phyloP scores from a whole-genome alignment of 176 grass and related monocot genomes.

The Pharus latifolius region DNA sequence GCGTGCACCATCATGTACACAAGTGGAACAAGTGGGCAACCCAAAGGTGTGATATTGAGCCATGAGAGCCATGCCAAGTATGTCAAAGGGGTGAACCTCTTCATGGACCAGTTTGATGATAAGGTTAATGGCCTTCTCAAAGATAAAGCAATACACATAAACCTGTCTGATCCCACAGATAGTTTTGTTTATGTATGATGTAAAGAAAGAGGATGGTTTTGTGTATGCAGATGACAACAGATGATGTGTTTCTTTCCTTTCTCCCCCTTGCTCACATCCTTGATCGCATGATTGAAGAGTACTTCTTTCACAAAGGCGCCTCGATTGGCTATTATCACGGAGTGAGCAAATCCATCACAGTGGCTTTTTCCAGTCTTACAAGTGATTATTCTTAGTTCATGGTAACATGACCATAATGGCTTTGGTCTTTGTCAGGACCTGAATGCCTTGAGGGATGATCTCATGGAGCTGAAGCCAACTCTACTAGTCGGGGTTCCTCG shows the following conservation, averaged over 20 bases:
- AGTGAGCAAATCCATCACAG: conserved; percentile 41
- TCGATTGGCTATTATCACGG: conserved; percentile 97
- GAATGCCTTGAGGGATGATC: conserved; percentile 81
- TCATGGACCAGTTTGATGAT: conserved; percentile 85
- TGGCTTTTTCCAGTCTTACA: background rate
- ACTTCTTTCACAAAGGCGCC: conserved; percentile 90
- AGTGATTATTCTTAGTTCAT: background rate
- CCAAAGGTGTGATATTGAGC: conserved; percentile 87
- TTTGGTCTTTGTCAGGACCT: conserved; percentile 44
- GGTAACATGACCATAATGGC: background rate
- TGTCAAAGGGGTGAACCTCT: conserved; percentile 68
- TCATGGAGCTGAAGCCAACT: conserved; percentile 89
- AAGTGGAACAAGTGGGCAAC: conserved; percentile 88
- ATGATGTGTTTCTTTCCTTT: conserved; percentile 97
- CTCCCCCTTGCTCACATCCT: conserved; percentile 97
- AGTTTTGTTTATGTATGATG: background rate
- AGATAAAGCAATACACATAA: background rate
- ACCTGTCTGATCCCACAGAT: background rate
- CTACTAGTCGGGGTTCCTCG: conserved; percentile 88
- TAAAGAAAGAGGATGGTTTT: conserved; percentile 15
- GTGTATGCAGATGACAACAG: conserved; percentile 73
- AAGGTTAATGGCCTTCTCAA: conserved; percentile 43
- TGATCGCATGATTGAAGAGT: conserved; percentile 93
- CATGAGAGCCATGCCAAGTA: conserved; percentile 62
- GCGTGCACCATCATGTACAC: conserved; percentile 99